A percentile compares a stretch with the other conserved stretches of the same genome.
These are phyloP conservation scores for Dioszegia aurantiaca DNA, from an alignment of 768 basidiomycete species.

Conservation along the genomic window DNA sequence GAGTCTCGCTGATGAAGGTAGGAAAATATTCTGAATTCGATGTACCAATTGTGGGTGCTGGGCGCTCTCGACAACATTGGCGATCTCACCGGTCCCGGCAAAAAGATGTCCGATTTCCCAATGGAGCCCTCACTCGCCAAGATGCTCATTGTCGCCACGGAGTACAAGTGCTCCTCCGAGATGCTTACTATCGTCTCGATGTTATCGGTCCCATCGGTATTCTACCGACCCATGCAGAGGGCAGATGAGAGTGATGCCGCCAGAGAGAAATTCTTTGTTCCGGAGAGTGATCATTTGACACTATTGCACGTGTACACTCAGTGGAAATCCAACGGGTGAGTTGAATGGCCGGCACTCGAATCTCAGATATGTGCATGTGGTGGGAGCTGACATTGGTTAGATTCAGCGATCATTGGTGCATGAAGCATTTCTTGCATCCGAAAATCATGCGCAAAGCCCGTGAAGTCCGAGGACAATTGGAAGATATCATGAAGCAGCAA, in stretches of 20 bases:
- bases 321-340: constrained; percentile 93
- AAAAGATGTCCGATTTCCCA: constrained; percentile 98
- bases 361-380: neutral
- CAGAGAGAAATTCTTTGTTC: constrained; percentile 96
- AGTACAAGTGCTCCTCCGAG: constrained; percentile 86
- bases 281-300: constrained; percentile 95
- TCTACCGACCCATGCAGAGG: constrained; percentile 93
- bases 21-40: constrained; percentile 97
- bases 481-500: constrained; percentile 99
- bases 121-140: constrained; percentile 99
- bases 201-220: constrained; percentile 96
- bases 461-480: constrained; percentile 90
- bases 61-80: constrained; percentile 96
- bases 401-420: constrained; percentile 88
- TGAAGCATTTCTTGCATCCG: constrained; percentile 93
- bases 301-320: constrained; percentile 94
- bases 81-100: constrained; percentile 85
- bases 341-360: constrained; percentile 15
- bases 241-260: constrained; percentile 98
- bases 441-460: constrained; percentile 91
- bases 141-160: constrained; percentile 94
- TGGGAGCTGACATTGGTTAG: constrained; percentile 54
- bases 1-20: constrained; percentile 43
- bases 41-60: constrained; percentile 99
- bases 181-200: constrained; percentile 99